Evolutionary conservation across 2,329 filamentous ascomycete species (phyloP).

Genomic region (Cladosporium colombiae): DNA sequence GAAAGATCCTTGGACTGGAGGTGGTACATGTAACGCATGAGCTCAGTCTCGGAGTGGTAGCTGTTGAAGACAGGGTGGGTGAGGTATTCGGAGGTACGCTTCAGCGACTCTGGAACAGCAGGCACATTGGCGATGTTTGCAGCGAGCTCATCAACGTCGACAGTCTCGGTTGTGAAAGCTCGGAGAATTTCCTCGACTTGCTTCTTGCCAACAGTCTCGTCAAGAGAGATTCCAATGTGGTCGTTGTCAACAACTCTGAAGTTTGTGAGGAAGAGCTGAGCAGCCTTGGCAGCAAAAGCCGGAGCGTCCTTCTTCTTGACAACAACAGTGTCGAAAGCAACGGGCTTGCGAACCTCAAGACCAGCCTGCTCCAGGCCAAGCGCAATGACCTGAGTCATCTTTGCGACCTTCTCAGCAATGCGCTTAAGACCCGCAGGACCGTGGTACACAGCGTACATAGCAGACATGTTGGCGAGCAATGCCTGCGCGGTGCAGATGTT

Average conservation of each 20-base stretch:
- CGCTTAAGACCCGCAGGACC: constrained; percentile 78
- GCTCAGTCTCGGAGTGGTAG: constrained; percentile 91
- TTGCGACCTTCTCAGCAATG: constrained; percentile 77
- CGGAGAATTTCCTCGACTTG: constrained; percentile 60
- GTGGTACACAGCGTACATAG: constrained; percentile 92
- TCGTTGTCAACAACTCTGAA: constrained; percentile 63
- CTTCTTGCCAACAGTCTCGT: constrained; percentile 67
- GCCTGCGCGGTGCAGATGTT: constrained; percentile 97
- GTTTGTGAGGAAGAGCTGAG: constrained; percentile 57
- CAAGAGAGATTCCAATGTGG: constrained; percentile 72
- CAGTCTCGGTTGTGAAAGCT: constrained; percentile 53
- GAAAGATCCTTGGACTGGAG: constrained; percentile 93
- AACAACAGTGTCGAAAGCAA: constrained; percentile 75
- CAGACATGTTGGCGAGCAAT: constrained; percentile 90
- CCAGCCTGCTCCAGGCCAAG: constrained; percentile 55
- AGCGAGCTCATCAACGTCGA: constrained; percentile 37
- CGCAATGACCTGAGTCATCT: constrained; percentile 65
- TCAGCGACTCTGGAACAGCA: constrained; percentile 60
- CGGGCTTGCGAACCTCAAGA: constrained; percentile 45
- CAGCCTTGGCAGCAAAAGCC: constrained; percentile 52
- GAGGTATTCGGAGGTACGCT: constrained; percentile 72
- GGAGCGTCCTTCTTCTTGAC: constrained; percentile 55
- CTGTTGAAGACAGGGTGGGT: constrained; percentile 94
- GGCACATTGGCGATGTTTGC: constrained; percentile 32
- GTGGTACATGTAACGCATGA: constrained; percentile 90